Evolutionary conservation across 1,284 basidiomycete species (phyloP).

Genomic region (Gymnopus androsaceus): DNA sequence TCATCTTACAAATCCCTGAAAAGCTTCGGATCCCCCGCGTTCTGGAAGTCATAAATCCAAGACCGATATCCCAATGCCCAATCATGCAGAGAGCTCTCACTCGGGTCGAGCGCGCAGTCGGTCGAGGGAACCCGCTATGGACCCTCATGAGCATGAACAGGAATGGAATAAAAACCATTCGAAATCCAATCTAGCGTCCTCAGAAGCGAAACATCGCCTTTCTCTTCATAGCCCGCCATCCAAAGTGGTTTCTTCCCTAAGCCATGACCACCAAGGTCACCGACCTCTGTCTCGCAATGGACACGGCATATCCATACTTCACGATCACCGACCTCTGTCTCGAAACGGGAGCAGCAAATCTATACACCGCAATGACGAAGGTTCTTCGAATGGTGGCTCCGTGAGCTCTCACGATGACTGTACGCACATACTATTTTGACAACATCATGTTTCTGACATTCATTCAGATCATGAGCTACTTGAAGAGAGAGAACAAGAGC

Average conservation of each 20-base stretch:
- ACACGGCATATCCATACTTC: no score
- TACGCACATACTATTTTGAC: conserved; percentile 29
- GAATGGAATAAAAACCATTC: conserved; percentile 35
- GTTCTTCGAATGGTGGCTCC: conserved; percentile 45
- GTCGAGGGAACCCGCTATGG: conserved; percentile 15
- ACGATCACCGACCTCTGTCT: conserved; percentile 7
- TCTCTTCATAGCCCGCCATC: conserved; percentile 29
- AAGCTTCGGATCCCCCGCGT: background rate
- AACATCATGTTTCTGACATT: background rate
- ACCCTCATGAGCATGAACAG: conserved; percentile 34
- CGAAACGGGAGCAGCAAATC: conserved; percentile 38
- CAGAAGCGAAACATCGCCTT: conserved; percentile 33
- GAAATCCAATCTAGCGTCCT: conserved; percentile 27
- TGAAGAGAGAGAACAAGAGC: conserved; percentile 43
- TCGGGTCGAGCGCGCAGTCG: background rate
- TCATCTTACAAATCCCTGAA: background rate
- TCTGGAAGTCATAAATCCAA: conserved; percentile 17
- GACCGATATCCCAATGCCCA: conserved; percentile 17
- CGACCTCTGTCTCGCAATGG: background rate
- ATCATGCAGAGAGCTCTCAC: conserved; percentile 12
- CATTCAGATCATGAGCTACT: conserved; percentile 45
- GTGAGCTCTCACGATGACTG: conserved; percentile 47
- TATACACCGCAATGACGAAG: conserved; percentile 39
- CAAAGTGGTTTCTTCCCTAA: no score
- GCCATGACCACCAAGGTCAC: background rate